A percentile compares a stretch with the other conserved stretches of the same genome.
Evolutionary conservation across 129 eudicot species (phyloP).

Genomic region (Pulicaria dysenterica): DNA sequence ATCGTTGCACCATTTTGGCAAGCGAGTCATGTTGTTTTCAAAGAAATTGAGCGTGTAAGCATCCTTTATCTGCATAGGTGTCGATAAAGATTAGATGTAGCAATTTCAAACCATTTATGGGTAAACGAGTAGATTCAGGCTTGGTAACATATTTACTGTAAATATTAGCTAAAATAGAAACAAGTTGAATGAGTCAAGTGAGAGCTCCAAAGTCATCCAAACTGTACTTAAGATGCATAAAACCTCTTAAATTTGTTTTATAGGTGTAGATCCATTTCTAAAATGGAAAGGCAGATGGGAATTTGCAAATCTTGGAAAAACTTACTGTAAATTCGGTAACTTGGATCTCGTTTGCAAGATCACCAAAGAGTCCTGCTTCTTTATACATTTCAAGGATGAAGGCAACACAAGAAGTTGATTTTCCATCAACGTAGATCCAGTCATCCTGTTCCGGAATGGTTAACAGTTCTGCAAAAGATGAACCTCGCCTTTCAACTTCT

Average conservation of each 20-base stretch:
- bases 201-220: neutral
- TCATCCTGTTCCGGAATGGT: slow-evolving; percentile 88
- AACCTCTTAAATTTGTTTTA: neutral
- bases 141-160: neutral
- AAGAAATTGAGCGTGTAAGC: slow-evolving; percentile 87
- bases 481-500: slow-evolving; percentile 89
- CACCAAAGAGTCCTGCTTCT: slow-evolving; percentile 90
- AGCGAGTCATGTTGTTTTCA: slow-evolving; percentile 75
- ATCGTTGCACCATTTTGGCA: slow-evolving; percentile 95
- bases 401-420: slow-evolving; percentile 93
- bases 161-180: neutral
- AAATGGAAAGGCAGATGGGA: neutral
- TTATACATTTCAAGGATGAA: slow-evolving; percentile 87
- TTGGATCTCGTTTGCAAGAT: slow-evolving; percentile 64
- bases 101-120: neutral
- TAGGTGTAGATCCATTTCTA: too few species aligned
- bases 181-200: neutral
- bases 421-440: slow-evolving; percentile 87
- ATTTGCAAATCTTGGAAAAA: slow-evolving; percentile 23
- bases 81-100: neutral
- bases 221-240: neutral
- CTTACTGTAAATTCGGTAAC: slow-evolving; percentile 97
- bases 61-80: slow-evolving; percentile 77
- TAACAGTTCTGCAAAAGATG: slow-evolving; percentile 74
- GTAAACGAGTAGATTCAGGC: neutral